These are phyloP conservation scores for Acarospora socialis DNA, from an alignment of 2,329 filamentous ascomycete genomes.

Conservation along the genomic window DNA sequence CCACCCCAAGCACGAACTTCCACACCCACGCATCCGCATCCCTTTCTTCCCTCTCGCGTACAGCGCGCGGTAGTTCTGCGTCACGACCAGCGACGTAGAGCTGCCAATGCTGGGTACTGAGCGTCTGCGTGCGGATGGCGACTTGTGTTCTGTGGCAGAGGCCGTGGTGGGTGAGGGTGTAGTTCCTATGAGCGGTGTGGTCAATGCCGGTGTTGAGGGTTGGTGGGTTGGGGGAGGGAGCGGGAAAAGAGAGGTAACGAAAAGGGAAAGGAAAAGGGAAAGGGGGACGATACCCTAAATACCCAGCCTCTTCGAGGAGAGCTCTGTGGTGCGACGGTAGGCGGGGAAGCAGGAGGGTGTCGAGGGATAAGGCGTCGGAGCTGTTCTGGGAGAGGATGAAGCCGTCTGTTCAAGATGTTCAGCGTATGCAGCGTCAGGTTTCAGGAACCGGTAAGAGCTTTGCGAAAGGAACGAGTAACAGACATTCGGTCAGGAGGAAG, in stretches of 20 bases:
- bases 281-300: constrained; percentile 10
- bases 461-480: constrained; percentile 10
- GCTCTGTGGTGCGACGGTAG: constrained; percentile 15
- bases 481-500: constrained; percentile 30
- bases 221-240: constrained; percentile 2
- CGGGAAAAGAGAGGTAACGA: no score
- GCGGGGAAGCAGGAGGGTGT: constrained; percentile 27
- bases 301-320: constrained; percentile 8
- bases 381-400: constrained; percentile 28
- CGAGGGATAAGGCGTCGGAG: constrained; percentile 27
- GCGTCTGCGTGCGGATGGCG: constrained; percentile 26
- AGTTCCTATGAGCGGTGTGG: constrained; percentile 22
- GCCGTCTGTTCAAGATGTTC: constrained; percentile 22
- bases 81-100: constrained; percentile 24
- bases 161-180: constrained; percentile 24
- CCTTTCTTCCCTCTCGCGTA: constrained; percentile 18
- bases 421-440: background rate
- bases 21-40: constrained; percentile 22
- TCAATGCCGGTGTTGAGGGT: background rate
- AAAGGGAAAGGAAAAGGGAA: no score
- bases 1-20: constrained; percentile 22
- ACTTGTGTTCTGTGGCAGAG: constrained; percentile 31
- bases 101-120: constrained; percentile 25
- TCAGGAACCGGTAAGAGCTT: constrained; percentile 3
- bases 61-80: constrained; percentile 13